These are phyloP conservation scores for Dothideomycetes sp. DNA, from an alignment of 2,329 filamentous ascomycete genomes.

Conservation along the genomic window DNA sequence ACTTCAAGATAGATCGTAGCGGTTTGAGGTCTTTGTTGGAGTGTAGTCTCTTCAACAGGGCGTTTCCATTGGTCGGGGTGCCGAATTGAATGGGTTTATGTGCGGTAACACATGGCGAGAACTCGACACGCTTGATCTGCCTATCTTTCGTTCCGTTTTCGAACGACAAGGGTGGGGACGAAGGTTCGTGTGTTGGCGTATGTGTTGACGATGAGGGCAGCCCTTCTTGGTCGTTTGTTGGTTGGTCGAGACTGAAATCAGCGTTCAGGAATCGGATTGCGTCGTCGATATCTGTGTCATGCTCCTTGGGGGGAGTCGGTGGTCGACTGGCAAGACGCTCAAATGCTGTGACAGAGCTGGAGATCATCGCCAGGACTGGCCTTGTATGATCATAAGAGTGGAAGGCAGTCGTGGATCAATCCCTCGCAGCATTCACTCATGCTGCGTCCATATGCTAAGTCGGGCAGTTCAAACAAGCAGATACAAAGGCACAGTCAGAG, in stretches of 20 bases:
- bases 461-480: not conserved
- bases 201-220: not conserved
- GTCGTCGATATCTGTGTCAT: constrained; percentile 25
- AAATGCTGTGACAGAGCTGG: constrained; percentile 25
- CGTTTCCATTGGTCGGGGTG: constrained; percentile 1
- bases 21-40: constrained; percentile 42
- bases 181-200: constrained; percentile 1
- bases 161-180: constrained; percentile 6
- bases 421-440: not conserved
- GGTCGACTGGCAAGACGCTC: constrained; percentile 40
- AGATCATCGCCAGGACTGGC: constrained; percentile 25
- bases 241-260: constrained; percentile 21
- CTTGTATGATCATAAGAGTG: not conserved
- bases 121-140: constrained; percentile 47
- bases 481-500: too few relatives aligned
- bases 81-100: constrained; percentile 1
- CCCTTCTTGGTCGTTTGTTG: not conserved
- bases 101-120: constrained; percentile 38
- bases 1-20: constrained; percentile 74
- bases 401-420: not conserved
- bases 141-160: constrained; percentile 10
- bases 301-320: constrained; percentile 44
- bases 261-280: constrained; percentile 32
- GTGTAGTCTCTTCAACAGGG: constrained; percentile 34
- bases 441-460: not conserved